Conservation (phyloP, 2,329 filamentous ascomycete genomes). For the Sarocladium strictum region DNA sequence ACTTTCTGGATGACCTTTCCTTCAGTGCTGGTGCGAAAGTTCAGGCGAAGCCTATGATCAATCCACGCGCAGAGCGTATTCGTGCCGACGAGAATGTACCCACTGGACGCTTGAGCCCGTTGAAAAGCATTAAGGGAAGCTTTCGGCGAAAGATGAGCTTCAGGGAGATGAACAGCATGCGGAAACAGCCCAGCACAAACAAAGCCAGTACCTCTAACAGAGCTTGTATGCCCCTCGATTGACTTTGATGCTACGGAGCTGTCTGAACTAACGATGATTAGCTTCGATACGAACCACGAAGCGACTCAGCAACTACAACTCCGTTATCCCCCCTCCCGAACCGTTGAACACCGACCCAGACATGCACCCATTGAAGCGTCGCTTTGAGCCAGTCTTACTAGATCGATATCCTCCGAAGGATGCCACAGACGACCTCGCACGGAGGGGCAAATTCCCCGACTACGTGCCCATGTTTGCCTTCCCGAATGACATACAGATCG, state of each 20-base stretch:
- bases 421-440: conserved; percentile 71
- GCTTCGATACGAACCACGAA: conserved; percentile 71
- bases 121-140: conserved; percentile 68
- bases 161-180: conserved; percentile 90
- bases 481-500: conserved; percentile 94
- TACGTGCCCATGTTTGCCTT: conserved; percentile 99
- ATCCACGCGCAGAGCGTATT: conserved; percentile 76
- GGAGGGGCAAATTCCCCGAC: conserved; percentile 84
- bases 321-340: conserved; percentile 89
- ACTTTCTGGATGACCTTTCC: conserved; percentile 85
- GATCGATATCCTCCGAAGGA: conserved; percentile 87
- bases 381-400: conserved; percentile 92
- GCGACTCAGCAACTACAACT: conserved; percentile 94
- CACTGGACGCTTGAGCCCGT: conserved; percentile 47
- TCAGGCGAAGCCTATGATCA: conserved; percentile 64
- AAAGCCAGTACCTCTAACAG: conserved; percentile 56
- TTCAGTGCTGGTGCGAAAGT: conserved; percentile 80
- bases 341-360: conserved; percentile 83
- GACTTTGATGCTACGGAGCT: conserved; percentile 11
- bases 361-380: conserved; percentile 91
- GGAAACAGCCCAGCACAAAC: conserved; percentile 72
- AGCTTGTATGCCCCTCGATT: conserved; percentile 32
- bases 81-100: conserved; percentile 61
- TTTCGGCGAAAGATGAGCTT: conserved; percentile 89
- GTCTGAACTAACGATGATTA: conserved; percentile 19